Percentiles rank a stretch among this genome's conserved stretches.
Conservation (phyloP, 352 stramenopile species). For the Pythium angustatum region DNA sequence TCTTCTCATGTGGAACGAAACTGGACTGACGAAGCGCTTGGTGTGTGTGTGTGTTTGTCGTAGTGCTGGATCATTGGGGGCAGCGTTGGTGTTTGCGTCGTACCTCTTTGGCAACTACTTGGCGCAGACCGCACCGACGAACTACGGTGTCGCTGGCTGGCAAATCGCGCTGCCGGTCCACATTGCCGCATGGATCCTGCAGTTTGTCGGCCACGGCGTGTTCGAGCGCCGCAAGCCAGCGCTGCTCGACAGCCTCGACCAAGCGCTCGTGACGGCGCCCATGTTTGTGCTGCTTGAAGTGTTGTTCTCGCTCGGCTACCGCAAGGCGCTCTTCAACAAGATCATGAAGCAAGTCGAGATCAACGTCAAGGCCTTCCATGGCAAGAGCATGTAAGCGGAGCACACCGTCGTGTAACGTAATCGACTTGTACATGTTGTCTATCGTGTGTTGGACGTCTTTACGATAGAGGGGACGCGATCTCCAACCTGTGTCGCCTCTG, state of each 20-base stretch:
- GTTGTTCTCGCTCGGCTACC: slow-evolving; percentile 77
- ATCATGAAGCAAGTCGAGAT: slow-evolving; percentile 61
- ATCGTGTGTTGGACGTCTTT: too few relatives aligned
- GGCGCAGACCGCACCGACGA: slow-evolving; percentile 34
- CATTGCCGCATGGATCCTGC: slow-evolving; percentile 62
- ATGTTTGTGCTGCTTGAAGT: slow-evolving; percentile 88
- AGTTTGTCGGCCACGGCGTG: slow-evolving; percentile 88
- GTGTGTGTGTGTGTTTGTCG: not conserved
- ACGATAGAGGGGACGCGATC: too few relatives aligned
- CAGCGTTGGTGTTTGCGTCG: slow-evolving; percentile 44
- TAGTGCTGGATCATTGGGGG: slow-evolving; percentile 53
- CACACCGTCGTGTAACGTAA: too few relatives aligned
- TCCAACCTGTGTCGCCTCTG: too few relatives aligned
- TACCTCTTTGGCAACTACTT: slow-evolving; percentile 72
- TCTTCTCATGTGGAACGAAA: not conserved
- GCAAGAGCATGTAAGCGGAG: slow-evolving; percentile 18
- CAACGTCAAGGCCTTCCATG: slow-evolving; percentile 67
- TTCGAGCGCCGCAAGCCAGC: slow-evolving; percentile 84
- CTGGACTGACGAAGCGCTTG: not conserved
- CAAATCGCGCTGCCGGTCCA: slow-evolving; percentile 62
- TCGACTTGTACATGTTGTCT: too few relatives aligned
- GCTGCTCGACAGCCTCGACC: slow-evolving; percentile 84
- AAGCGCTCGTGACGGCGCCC: slow-evolving; percentile 75
- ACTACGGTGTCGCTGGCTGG: slow-evolving; percentile 47
- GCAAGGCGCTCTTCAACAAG: slow-evolving; percentile 57